These are phyloP conservation scores for Sarocladiaceae sp. DNA, from an alignment of 2,329 filamentous ascomycete genomes.

Conservation along the genomic window DNA sequence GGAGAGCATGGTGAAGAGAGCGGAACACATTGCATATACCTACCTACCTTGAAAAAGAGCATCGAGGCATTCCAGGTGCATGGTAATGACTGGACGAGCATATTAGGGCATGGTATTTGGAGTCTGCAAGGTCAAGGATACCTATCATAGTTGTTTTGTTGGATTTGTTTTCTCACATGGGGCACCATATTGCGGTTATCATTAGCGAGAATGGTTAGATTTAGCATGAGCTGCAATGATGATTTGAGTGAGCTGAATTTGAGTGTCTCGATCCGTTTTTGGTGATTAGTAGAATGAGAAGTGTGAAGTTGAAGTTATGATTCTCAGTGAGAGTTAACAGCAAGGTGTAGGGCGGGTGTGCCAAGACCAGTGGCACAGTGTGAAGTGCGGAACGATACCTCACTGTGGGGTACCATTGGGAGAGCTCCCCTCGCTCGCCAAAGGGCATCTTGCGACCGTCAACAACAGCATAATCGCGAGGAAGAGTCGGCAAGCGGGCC, in stretches of 20 bases:
- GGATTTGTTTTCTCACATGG: neutral
- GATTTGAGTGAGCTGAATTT: too few relatives aligned
- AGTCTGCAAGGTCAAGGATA: conserved; percentile 9
- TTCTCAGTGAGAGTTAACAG: neutral
- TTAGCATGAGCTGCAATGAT: neutral
- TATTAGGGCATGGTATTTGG: conserved; percentile 2
- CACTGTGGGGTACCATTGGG: neutral
- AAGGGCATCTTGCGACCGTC: neutral
- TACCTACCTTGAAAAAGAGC: neutral
- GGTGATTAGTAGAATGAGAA: too few relatives aligned
- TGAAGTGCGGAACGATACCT: neutral
- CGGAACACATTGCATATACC: too few relatives aligned
- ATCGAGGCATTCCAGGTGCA: neutral
- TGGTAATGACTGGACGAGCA: neutral
- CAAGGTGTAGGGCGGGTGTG: neutral
- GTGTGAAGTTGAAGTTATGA: too few relatives aligned
- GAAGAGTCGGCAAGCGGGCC: too few relatives aligned
- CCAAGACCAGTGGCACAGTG: neutral
- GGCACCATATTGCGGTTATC: neutral
- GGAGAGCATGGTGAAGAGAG: too few relatives aligned
- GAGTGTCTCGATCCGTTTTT: too few relatives aligned
- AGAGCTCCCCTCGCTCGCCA: neutral
- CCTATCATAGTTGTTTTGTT: conserved; percentile 3
- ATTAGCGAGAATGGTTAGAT: neutral
- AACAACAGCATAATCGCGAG: neutral